Evolutionary conservation across 345 rosid species (phyloP).

Genomic region (Lepidium africanum): DNA sequence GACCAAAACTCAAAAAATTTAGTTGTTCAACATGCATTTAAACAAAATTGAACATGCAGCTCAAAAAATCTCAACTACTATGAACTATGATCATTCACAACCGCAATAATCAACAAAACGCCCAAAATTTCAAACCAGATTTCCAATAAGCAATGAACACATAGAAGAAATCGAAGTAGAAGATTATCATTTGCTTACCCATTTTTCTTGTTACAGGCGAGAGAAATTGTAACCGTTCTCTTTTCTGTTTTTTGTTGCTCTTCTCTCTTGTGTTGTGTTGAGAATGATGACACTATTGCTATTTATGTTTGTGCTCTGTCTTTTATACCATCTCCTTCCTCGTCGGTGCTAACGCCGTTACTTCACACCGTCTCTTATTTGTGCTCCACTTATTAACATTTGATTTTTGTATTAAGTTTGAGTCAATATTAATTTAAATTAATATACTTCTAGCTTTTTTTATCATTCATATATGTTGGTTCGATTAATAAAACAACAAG

Average conservation of each 20-base stretch:
- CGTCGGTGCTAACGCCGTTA: conserved; percentile 72
- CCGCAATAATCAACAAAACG: conserved; percentile 6
- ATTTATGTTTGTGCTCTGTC: conserved; percentile 18
- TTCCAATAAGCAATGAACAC: conserved; percentile 6
- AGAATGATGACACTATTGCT: conserved; percentile 22
- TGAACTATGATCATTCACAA: conserved; percentile 19
- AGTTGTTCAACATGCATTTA: conserved; percentile 7
- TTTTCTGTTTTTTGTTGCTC: background rate
- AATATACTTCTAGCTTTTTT: background rate
- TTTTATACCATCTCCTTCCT: conserved; percentile 12
- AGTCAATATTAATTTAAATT: background rate
- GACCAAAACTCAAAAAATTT: background rate
- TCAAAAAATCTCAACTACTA: background rate
- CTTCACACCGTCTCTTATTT: conserved; percentile 30
- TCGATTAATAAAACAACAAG: conserved; percentile 8
- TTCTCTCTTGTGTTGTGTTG: conserved; percentile 2
- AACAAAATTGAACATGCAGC: conserved; percentile 23
- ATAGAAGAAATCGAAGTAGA: conserved; percentile 16
- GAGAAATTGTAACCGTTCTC: conserved; percentile 11
- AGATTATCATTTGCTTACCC: conserved; percentile 25
- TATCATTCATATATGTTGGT: background rate
- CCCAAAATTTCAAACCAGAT: conserved; percentile 6
- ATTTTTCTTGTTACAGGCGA: conserved; percentile 39
- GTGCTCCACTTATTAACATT: conserved; percentile 10
- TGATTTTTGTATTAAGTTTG: background rate